These are phyloP conservation scores for Trametes elegans DNA, from an alignment of 768 basidiomycete species.

Conservation along the genomic window DNA sequence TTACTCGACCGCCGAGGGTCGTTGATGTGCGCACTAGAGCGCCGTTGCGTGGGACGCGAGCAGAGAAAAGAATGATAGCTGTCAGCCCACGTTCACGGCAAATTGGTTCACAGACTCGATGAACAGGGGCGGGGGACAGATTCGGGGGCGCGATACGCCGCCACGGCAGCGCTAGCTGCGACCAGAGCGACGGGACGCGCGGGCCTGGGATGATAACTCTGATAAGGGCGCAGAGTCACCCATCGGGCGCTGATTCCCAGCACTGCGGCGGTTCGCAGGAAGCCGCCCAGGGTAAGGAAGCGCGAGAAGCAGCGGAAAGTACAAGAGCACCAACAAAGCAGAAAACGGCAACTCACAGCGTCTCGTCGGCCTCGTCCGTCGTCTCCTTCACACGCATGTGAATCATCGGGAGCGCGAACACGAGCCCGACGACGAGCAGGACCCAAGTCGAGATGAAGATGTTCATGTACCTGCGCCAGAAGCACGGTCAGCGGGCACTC, in stretches of 20 bases:
- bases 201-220: neutral
- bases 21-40: conserved; percentile 8
- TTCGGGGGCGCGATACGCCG: no score
- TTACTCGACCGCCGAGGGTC: no score
- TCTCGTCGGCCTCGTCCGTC: conserved; percentile 37
- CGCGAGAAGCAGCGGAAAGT: neutral
- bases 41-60: no score
- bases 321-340: neutral
- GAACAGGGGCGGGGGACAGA: no score
- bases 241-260: no score
- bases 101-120: neutral
- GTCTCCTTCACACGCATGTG: conserved; percentile 64
- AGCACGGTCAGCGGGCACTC: neutral
- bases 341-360: conserved; percentile 10
- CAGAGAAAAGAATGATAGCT: neutral
- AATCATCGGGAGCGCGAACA: conserved; percentile 74
- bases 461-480: conserved; percentile 50
- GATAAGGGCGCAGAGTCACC: neutral
- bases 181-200: neutral
- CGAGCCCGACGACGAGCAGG: conserved; percentile 61
- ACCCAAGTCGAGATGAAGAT: conserved; percentile 74
- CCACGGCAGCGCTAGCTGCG: no score
- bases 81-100: neutral
- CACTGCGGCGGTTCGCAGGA: no score
- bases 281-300: neutral